A percentile compares a stretch with the other conserved stretches of the same genome.
Conservation (phyloP, 306 rosid genomes). For the Casuarina equisetifolia region DNA sequence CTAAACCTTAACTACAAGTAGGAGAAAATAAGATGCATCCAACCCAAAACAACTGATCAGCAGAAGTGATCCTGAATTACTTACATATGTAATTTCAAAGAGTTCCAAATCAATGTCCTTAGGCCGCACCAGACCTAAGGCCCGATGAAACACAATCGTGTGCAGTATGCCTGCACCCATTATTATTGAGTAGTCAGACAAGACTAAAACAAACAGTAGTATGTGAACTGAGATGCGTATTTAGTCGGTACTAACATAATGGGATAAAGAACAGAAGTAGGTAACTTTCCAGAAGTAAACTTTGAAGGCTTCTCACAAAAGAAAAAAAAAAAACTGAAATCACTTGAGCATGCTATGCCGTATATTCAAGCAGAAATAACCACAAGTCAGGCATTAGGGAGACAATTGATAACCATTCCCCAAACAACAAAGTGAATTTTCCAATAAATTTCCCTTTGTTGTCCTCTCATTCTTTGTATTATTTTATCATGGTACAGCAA, state of each 20-base stretch:
- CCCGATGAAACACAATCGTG: conserved; percentile 89
- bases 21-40: not conserved
- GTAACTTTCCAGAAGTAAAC: not conserved
- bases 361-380: not conserved
- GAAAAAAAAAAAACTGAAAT: not conserved
- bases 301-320: not conserved
- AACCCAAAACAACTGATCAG: conserved; percentile 8
- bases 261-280: not conserved
- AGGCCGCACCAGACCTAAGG: conserved; percentile 97
- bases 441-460: not conserved
- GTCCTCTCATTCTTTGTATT: not conserved
- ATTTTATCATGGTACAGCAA: not conserved
- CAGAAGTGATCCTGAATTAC: conserved; percentile 23
- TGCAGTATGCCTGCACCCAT: conserved; percentile 81
- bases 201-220: not conserved
- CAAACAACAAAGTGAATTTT: not conserved
- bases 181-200: not conserved
- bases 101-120: conserved; percentile 89
- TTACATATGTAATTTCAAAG: conserved; percentile 86
- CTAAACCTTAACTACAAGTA: not conserved
- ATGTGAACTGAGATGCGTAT: conserved; percentile 7
- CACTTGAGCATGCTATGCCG: not conserved
- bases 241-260: not conserved
- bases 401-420: not conserved
- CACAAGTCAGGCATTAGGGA: not conserved